phyloP scores from a whole-genome alignment of 768 basidiomycete genomes.

The Butyriboletus loyo region DNA sequence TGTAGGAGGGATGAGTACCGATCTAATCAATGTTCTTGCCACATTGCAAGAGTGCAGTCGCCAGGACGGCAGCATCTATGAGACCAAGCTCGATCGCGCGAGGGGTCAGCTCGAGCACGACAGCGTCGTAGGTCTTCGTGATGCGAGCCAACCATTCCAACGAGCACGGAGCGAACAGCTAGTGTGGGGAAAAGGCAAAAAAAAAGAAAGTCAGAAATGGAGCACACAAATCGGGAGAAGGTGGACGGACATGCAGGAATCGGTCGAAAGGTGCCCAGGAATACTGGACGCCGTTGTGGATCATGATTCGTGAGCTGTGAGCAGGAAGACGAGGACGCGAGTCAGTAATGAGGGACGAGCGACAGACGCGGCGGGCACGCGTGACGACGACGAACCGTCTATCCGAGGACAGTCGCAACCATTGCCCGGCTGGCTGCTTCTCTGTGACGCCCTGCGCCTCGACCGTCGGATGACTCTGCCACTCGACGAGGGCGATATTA shows the following conservation, averaged over 20 bases:
- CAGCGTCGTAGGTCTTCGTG: conserved; percentile 40
- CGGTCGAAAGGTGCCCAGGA: conserved; percentile 55
- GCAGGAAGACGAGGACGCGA: background rate
- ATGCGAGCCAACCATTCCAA: conserved; percentile 48
- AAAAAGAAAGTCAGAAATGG: background rate
- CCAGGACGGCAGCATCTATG: conserved; percentile 49
- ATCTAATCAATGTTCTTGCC: conserved; percentile 60
- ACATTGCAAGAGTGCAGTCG: conserved; percentile 53
- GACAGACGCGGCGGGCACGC: background rate
- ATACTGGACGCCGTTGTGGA: conserved; percentile 46
- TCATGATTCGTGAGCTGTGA: conserved; percentile 48
- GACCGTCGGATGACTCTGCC: conserved; percentile 46
- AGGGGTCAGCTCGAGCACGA: conserved; percentile 54
- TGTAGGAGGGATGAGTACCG: background rate
- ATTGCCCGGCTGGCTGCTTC: conserved; percentile 49
- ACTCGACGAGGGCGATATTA: conserved; percentile 55
- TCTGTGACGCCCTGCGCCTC: conserved; percentile 51
- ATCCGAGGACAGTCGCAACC: conserved; percentile 54
- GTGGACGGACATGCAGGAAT: conserved; percentile 39
- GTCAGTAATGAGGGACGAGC: background rate
- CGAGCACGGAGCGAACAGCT: conserved; percentile 48
- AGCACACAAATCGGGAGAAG: background rate
- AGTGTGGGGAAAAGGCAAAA: too few relatives aligned
- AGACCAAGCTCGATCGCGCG: conserved; percentile 54
- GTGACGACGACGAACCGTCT: conserved; percentile 32